Base-by-base conservation (phyloP, 805 yeast species). In the Isabelozyma heimii region DNA sequence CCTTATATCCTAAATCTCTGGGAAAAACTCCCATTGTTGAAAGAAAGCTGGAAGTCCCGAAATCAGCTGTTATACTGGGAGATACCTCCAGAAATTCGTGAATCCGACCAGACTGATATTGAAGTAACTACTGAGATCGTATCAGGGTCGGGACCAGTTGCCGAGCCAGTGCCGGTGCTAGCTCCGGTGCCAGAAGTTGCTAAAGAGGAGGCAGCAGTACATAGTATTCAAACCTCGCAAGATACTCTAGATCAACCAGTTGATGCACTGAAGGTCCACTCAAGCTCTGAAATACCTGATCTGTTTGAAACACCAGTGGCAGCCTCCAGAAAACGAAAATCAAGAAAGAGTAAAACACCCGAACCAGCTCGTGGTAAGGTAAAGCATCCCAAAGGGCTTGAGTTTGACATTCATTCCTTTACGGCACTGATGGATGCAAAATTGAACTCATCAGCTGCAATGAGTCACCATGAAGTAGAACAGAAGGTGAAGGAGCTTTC, bases 391-490 rank as follows among this genome's bases (percentile, higher is more conserved):
- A 49, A 30, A 4, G 10, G n/a, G n/a, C 35, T 4, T 30, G 35
- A 30, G 3, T 30, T 30, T 3, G 67, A 63, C 46, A 60, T 63
- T 26, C 66, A 63, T 50, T 56, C 64, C 3, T 63, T 62, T 44
- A 62, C 68, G 1, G 66, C 66, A 1, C 44, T 61, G 50, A 47
- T 63, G 16, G 61, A 53, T 40, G 60, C 61, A 5, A 61, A 59
- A 43, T 30, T 30, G 35, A 30, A 13, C 35, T 5, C 35, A 26
- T 12, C 40, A 42, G 16, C 16, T 26, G 42, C 12, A 49, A 48
- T 27, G 45, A 47, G 10, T 51, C 51, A 8, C 50, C 56, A 6
- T 47, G 52, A 9, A 13, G 8, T 10, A 13, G n/a, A 30, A 30
- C 35, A 30, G 35, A 30, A 10, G 2, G 40, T 42, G 4, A 52